Evolutionary conservation across 2,329 filamentous ascomycete genomes (phyloP).

Genomic region (Nemania sp.): DNA sequence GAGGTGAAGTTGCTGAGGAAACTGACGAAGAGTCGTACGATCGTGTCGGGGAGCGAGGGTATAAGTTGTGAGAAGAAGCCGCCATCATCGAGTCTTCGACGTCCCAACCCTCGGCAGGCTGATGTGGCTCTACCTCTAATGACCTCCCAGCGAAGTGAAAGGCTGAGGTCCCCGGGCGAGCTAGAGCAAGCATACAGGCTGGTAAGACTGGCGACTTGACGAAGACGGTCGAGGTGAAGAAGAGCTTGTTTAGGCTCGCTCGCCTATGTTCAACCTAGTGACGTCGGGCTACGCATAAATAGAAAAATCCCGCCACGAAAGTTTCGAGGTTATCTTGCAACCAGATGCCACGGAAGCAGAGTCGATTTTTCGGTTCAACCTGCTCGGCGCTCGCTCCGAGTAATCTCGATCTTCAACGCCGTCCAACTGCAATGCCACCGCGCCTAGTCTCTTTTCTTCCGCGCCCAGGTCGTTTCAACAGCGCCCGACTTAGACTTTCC

Average conservation of each 20-base stretch:
- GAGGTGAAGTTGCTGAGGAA: slow-evolving; percentile 71
- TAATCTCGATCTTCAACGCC: slow-evolving; percentile 44
- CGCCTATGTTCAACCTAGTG: slow-evolving; percentile 43
- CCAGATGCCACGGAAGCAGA: slow-evolving; percentile 43
- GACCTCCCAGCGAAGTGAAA: slow-evolving; percentile 55
- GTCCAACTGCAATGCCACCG: slow-evolving; percentile 47
- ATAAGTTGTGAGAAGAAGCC: slow-evolving; percentile 67
- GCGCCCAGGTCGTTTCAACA: slow-evolving; percentile 35
- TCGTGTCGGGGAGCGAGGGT: slow-evolving; percentile 70
- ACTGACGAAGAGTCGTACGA: slow-evolving; percentile 75
- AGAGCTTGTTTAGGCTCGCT: slow-evolving; percentile 43
- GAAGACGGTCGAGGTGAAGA: slow-evolving; percentile 43
- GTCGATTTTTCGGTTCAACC: slow-evolving; percentile 43
- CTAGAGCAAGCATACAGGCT: slow-evolving; percentile 56
- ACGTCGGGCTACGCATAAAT: slow-evolving; percentile 45
- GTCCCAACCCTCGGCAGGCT: slow-evolving; percentile 51
- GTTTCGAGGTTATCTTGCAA: slow-evolving; percentile 47
- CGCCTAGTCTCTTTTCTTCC: slow-evolving; percentile 38
- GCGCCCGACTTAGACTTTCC: slow-evolving; percentile 8
- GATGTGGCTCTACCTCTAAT: slow-evolving; percentile 54
- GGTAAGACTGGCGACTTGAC: slow-evolving; percentile 41
- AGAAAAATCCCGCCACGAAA: slow-evolving; percentile 42
- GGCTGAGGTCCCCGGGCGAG: slow-evolving; percentile 55
- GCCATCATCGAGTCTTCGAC: slow-evolving; percentile 61
- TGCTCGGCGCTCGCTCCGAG: slow-evolving; percentile 43